Evolutionary conservation across 2,329 filamentous ascomycete genomes (phyloP).

Genomic region (Neopestalotiopsis sp.): DNA sequence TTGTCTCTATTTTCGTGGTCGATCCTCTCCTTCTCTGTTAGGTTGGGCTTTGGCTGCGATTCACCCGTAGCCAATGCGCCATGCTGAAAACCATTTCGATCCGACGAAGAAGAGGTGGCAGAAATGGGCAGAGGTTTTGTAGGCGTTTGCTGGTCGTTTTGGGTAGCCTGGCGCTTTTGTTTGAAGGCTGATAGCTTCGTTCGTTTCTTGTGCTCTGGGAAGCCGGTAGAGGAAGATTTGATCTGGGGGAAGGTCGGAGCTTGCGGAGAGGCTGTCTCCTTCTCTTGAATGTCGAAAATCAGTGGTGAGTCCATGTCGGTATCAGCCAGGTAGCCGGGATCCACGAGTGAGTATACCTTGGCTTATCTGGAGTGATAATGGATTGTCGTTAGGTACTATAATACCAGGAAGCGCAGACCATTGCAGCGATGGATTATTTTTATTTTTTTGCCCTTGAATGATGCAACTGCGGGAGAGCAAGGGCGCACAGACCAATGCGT

Average conservation of each 20-base stretch:
- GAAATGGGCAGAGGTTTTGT: slow-evolving; percentile 24
- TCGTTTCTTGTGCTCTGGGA: slow-evolving; percentile 87
- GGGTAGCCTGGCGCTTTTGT: slow-evolving; percentile 57
- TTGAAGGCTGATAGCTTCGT: slow-evolving; percentile 79
- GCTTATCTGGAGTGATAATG: background rate
- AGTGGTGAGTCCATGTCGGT: slow-evolving; percentile 23
- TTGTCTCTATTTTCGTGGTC: slow-evolving; percentile 80
- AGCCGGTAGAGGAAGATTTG: slow-evolving; percentile 68
- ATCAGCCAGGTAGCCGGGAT: background rate
- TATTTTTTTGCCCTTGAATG: background rate
- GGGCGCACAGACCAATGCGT: background rate
- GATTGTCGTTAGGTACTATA: background rate
- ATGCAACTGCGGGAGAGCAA: slow-evolving; percentile 20
- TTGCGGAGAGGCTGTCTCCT: slow-evolving; percentile 62
- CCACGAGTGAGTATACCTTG: background rate
- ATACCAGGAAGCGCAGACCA: background rate
- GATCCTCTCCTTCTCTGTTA: slow-evolving; percentile 73
- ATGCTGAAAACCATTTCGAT: slow-evolving; percentile 22
- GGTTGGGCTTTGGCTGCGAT: slow-evolving; percentile 35
- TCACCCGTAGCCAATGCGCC: slow-evolving; percentile 16
- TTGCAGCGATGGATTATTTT: background rate
- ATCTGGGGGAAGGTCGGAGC: slow-evolving; percentile 67
- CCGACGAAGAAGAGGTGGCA: slow-evolving; percentile 26
- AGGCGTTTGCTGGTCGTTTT: slow-evolving; percentile 32
- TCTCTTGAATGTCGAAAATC: slow-evolving; percentile 81